Evolutionary conservation across 495 filamentous ascomycete genomes (phyloP), one percentile per base, ranked within the genome.

Genomic region (Chaetomium fimeti): DNA sequence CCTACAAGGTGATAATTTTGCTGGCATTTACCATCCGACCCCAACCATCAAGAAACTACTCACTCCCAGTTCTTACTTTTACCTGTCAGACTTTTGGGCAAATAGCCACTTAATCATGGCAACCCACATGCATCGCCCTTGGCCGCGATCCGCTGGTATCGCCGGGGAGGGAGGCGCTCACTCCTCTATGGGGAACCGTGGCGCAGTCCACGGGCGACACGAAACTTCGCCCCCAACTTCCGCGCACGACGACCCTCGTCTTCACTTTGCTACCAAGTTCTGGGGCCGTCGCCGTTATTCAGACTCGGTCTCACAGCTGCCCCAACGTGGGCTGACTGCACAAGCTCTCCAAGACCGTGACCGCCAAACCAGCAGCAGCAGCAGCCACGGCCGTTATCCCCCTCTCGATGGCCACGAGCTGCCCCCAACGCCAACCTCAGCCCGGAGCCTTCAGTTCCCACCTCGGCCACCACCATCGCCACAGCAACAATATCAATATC

Each of bases 231-330:
- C 8, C 11, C 15, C 16, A 20, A 18, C 52, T 27, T 15, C 52
- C 3, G 28, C n/a, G 52, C 38, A 57, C 22, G 18, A 53, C 16
- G 48, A 61, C 59, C 59, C 58, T 2, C 49, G 47, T 0, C 13
- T n/a, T 5, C 48, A 53, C 22, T 61, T 61, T 12, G 59, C 48
- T 36, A 29, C 13, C 2, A 27, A 2, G 2, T 61, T 61, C 20
- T 61, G 59, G 59, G 48, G 59, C 48, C 59, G 28, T 12, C 57
- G 57, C 45, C 59, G 59, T 20, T 61, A 42, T 22, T 61, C 48
- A 4, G 59, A 61, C 48, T 53, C 59, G 48, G 29, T 18, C 28
- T 16, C 32, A 6, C 40, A 29, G 13, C 18, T 47, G 5, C 56
- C 38, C 13, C 20, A 27, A 13, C 24, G 27, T 24, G 6, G 2